phyloP scores from a whole-genome alignment of 345 rosid species.

The Ceriops tagal region DNA sequence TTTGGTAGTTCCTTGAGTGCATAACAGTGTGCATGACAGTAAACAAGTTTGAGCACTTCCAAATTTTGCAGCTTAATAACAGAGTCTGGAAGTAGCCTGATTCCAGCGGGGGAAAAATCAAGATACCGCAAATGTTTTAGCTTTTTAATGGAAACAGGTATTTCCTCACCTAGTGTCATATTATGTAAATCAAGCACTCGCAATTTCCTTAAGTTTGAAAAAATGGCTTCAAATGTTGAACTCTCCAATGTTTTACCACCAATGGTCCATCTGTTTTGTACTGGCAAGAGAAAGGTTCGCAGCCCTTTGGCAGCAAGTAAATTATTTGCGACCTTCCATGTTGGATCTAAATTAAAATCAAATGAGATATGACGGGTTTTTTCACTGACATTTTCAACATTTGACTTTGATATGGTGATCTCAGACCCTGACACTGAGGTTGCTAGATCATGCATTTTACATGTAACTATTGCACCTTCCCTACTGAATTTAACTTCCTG shows the following conservation, averaged over 20 bases:
- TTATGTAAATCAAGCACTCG: not conserved
- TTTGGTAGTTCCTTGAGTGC: constrained; percentile 3
- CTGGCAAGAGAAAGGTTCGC: not conserved
- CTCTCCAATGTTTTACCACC: not conserved
- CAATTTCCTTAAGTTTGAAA: not conserved
- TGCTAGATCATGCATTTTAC: constrained; percentile 1
- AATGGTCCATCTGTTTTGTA: not conserved
- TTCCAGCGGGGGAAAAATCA: constrained; percentile 4
- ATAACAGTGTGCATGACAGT: not conserved
- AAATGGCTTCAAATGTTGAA: not conserved
- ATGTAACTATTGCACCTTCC: not conserved
- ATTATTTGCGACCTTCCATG: no score
- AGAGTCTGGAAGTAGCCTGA: constrained; percentile 10
- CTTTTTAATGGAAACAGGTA: constrained; percentile 4
- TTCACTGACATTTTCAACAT: not conserved
- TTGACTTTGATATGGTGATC: not conserved
- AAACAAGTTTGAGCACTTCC: not conserved
- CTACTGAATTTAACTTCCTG: not conserved
- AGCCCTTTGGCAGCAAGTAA: not conserved
- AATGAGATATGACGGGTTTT: not conserved
- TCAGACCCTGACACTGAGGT: not conserved
- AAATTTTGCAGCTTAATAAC: constrained; percentile 6
- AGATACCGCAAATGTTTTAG: constrained; percentile 21
- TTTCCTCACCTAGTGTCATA: not conserved
- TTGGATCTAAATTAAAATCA: not conserved